phyloP scores from a whole-genome alignment of 1,139 yeast species.

The Blastobotrys aristatus region DNA sequence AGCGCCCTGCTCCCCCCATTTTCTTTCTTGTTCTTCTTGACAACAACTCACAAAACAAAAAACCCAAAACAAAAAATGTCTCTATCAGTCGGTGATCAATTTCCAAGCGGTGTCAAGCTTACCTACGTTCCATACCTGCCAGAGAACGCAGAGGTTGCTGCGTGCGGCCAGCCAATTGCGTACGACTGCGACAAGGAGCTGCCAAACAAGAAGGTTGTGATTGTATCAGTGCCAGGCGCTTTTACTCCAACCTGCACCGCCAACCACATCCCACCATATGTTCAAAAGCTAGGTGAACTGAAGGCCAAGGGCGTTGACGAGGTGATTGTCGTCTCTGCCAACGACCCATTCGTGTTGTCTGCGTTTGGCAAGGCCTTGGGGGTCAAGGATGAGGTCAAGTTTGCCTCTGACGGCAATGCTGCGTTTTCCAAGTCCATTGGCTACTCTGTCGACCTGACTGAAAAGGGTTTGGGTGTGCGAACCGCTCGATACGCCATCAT shows the following conservation, averaged over 20 bases:
- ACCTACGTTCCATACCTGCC: constrained; percentile 53
- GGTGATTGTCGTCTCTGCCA: constrained; percentile 67
- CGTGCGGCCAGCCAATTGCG: constrained; percentile 52
- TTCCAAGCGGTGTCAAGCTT: constrained; percentile 40
- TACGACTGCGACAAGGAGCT: constrained; percentile 47
- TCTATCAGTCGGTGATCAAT: constrained; percentile 11
- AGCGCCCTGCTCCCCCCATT: not conserved
- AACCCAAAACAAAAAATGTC: constrained; percentile 1
- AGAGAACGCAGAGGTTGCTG: constrained; percentile 40
- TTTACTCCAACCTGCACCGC: constrained; percentile 88
- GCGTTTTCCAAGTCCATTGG: constrained; percentile 60
- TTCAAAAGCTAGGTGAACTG: constrained; percentile 49
- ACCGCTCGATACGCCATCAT: constrained; percentile 68
- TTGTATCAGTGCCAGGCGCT: constrained; percentile 87
- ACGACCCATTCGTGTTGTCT: constrained; percentile 71
- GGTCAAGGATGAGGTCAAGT: constrained; percentile 45
- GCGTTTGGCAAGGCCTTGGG: constrained; percentile 81
- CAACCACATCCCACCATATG: constrained; percentile 72
- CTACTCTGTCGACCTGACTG: constrained; percentile 50
- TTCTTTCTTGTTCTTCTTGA: not conserved
- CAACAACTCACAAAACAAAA: not conserved
- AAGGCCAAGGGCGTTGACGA: constrained; percentile 66
- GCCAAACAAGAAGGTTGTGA: constrained; percentile 52
- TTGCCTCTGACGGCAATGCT: constrained; percentile 71
- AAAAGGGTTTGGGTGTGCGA: constrained; percentile 59